Conservation (phyloP, 352 stramenopile genomes). For the Phytophthora chlamydospora region DNA sequence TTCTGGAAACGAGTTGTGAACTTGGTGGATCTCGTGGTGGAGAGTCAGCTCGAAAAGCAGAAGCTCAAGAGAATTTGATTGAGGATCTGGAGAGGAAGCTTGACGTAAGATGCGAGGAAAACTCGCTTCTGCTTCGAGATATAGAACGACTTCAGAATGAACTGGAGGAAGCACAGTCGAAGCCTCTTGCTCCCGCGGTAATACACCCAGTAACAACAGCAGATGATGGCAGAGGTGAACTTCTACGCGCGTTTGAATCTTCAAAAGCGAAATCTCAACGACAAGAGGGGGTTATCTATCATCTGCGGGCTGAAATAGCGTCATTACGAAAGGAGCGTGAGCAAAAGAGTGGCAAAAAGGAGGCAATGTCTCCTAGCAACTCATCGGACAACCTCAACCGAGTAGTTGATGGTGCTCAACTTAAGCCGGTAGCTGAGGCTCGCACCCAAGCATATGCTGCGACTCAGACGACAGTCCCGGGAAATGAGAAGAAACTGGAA, state of each 20-base stretch:
- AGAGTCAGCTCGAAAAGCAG: conserved; percentile 2
- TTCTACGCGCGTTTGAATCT: conserved; percentile 26
- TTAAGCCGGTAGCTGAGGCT: neutral
- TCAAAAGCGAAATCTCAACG: conserved; percentile 33
- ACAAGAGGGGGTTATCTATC: conserved; percentile 34
- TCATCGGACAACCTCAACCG: neutral
- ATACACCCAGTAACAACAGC: conserved; percentile 4
- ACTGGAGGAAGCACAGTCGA: conserved; percentile 27
- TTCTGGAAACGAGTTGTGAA: conserved; percentile 27
- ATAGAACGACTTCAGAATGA: conserved; percentile 43
- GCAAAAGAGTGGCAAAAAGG: conserved; percentile 21
- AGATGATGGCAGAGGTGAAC: conserved; percentile 24
- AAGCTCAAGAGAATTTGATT: conserved; percentile 15
- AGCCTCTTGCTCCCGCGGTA: conserved; percentile 3
- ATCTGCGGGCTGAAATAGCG: conserved; percentile 34
- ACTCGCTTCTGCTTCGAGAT: conserved; percentile 38
- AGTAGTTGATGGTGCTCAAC: neutral
- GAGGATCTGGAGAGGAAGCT: conserved; percentile 30
- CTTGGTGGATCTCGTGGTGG: conserved; percentile 1
- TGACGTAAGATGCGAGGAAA: conserved; percentile 35
- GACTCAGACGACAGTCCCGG: conserved; percentile 23
- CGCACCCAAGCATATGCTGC: conserved; percentile 9
- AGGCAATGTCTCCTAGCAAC: neutral
- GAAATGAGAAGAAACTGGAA: neutral
- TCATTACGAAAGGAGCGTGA: conserved; percentile 32